These are phyloP conservation scores for Sideroxylon spinosum DNA, from an alignment of 179 eudicot genomes.

Conservation along the genomic window DNA sequence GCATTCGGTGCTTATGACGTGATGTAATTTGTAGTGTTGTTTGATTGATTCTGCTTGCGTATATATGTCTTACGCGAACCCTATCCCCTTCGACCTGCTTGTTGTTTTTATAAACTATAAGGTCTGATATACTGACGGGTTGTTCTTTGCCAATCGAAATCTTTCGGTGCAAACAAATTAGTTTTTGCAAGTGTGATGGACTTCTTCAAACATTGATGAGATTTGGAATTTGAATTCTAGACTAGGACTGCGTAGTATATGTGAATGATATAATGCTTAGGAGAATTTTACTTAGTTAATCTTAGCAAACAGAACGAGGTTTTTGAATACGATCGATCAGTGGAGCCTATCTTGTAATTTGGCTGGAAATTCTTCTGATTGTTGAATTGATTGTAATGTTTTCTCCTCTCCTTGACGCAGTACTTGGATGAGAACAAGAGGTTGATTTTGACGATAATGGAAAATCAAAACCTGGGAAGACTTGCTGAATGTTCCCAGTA, in stretches of 20 bases:
- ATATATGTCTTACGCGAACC: too few species aligned
- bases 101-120: too few species aligned
- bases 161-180: too few species aligned
- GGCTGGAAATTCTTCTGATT: background rate
- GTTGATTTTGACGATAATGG: slow-evolving; percentile 75
- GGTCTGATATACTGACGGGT: too few species aligned
- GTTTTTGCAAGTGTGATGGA: background rate
- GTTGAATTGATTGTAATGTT: background rate
- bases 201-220: background rate
- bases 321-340: background rate
- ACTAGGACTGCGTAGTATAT: background rate
- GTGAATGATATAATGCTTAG: background rate
- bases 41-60: too few species aligned
- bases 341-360: background rate
- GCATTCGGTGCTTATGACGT: background rate
- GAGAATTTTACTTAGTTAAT: background rate
- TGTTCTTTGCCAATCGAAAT: too few species aligned
- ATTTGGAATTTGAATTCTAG: background rate
- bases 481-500: slow-evolving; percentile 77
- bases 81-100: too few species aligned
- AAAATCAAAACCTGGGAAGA: slow-evolving; percentile 72
- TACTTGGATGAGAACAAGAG: slow-evolving; percentile 79
- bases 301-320: background rate
- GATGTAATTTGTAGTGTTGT: background rate
- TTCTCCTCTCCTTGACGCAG: slow-evolving; percentile 34